Evolutionary conservation across 371 early-diverging fungal genomes (phyloP).

Genomic region (Haplosporangium sp.): DNA sequence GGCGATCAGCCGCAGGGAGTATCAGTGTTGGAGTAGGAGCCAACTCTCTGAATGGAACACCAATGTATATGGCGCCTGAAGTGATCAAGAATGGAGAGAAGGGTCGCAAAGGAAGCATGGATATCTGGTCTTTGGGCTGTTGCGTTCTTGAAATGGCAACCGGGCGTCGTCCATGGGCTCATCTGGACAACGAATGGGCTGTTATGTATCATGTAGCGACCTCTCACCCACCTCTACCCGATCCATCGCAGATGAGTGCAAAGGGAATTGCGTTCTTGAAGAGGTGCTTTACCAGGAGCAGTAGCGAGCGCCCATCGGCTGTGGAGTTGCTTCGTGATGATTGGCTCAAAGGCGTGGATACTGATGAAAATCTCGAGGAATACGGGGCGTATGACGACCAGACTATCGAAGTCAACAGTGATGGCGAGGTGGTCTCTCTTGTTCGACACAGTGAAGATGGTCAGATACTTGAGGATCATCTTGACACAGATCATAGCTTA

Average conservation of each 20-base stretch:
- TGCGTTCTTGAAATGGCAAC: constrained; percentile 96
- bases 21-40: constrained; percentile 63
- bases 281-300: constrained; percentile 82
- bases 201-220: constrained; percentile 89
- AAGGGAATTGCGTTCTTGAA: constrained; percentile 82
- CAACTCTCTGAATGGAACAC: constrained; percentile 90
- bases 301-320: constrained; percentile 82
- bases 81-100: constrained; percentile 87
- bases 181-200: constrained; percentile 95
- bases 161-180: constrained; percentile 93
- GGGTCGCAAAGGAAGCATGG: constrained; percentile 85
- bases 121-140: constrained; percentile 96
- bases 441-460: constrained; percentile 1
- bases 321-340: constrained; percentile 78
- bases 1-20: constrained; percentile 67
- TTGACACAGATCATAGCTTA: not conserved
- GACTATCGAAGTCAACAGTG: constrained; percentile 20
- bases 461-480: constrained; percentile 7
- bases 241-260: constrained; percentile 69
- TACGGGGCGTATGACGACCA: constrained; percentile 17
- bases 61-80: constrained; percentile 98
- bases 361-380: constrained; percentile 27
- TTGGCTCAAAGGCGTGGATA: constrained; percentile 73
- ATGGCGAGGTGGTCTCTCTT: constrained; percentile 6
- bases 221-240: constrained; percentile 80